phyloP scores from a whole-genome alignment of 176 grass and related monocot genomes.

The Lolium perenne region DNA sequence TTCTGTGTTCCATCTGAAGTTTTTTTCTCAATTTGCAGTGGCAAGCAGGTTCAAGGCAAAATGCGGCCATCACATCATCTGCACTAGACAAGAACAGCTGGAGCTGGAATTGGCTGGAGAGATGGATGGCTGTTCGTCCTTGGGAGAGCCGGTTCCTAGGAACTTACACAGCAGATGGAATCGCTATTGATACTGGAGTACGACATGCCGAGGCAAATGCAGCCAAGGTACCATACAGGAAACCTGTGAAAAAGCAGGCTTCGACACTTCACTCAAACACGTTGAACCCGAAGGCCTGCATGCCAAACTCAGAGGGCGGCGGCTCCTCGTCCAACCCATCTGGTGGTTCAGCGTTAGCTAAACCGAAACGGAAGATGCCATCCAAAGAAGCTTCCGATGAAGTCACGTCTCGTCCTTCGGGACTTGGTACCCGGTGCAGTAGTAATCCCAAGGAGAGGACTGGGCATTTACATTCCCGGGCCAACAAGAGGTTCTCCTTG shows the following conservation, averaged over 20 bases:
- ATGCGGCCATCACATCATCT: slow-evolving; percentile 45
- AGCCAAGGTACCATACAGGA: slow-evolving; percentile 50
- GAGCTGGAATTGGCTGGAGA: slow-evolving; percentile 99
- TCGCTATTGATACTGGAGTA: slow-evolving; percentile 36
- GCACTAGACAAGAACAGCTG: slow-evolving; percentile 80
- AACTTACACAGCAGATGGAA: slow-evolving; percentile 57
- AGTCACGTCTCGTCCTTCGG: slow-evolving; percentile 51
- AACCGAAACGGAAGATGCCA: slow-evolving; percentile 62
- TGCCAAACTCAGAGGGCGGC: slow-evolving; percentile 56
- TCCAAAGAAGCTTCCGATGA: slow-evolving; percentile 62
- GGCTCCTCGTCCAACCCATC: slow-evolving; percentile 53
- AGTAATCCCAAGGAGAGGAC: slow-evolving; percentile 86
- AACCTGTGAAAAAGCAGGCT: slow-evolving; percentile 56
- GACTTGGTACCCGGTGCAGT: slow-evolving; percentile 49
- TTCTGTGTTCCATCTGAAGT: slow-evolving; percentile 10
- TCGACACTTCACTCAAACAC: slow-evolving; percentile 55
- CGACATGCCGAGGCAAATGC: slow-evolving; percentile 46
- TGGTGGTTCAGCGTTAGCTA: slow-evolving; percentile 44
- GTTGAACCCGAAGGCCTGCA: slow-evolving; percentile 53
- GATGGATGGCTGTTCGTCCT: slow-evolving; percentile 93
- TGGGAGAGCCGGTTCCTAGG: slow-evolving; percentile 97
- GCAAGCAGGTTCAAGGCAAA: slow-evolving; percentile 84
- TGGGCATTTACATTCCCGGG: slow-evolving; percentile 47
- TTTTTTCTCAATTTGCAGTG: slow-evolving; percentile 57
- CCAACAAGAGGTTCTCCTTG: slow-evolving; percentile 73